These are phyloP conservation scores for Euphorbia peplus DNA, from an alignment of 345 rosid species.

Conservation along the genomic window DNA sequence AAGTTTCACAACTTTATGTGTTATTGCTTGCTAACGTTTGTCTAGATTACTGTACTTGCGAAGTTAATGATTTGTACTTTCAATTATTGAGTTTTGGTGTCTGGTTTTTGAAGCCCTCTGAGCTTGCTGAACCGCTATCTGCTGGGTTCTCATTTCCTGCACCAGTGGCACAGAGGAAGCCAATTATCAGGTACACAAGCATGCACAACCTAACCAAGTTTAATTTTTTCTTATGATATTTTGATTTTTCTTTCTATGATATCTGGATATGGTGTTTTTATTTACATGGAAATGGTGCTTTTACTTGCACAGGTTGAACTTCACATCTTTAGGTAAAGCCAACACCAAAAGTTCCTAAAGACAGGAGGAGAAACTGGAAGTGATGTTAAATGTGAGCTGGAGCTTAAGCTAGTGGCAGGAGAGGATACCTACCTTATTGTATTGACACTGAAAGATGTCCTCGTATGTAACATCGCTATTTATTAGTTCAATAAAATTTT, in stretches of 20 bases:
- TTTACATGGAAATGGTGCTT: background rate
- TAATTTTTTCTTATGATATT: too few relatives aligned
- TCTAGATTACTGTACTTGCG: background rate
- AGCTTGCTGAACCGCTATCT: constrained; percentile 38
- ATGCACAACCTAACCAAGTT: too few relatives aligned
- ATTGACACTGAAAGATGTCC: background rate
- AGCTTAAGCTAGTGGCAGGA: background rate
- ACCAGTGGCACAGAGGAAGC: constrained; percentile 53
- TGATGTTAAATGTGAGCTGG: background rate
- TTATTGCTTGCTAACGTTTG: background rate
- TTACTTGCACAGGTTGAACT: constrained; percentile 55
- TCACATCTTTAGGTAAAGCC: constrained; percentile 71
- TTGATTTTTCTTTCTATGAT: too few relatives aligned
- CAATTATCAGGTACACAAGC: constrained; percentile 83
- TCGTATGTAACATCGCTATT: background rate
- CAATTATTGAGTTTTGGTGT: background rate
- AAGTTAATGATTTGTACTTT: background rate
- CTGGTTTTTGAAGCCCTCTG: constrained; percentile 47
- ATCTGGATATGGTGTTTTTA: background rate
- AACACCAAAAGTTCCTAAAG: constrained; percentile 35
- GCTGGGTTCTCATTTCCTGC: constrained; percentile 33
- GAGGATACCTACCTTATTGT: background rate
- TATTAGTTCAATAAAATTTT: too few relatives aligned
- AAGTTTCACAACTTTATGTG: background rate
- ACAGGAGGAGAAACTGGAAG: background rate